Evolutionary conservation across 208 protist genomes (phyloP).

Genomic region (Strigomonas culicis): DNA sequence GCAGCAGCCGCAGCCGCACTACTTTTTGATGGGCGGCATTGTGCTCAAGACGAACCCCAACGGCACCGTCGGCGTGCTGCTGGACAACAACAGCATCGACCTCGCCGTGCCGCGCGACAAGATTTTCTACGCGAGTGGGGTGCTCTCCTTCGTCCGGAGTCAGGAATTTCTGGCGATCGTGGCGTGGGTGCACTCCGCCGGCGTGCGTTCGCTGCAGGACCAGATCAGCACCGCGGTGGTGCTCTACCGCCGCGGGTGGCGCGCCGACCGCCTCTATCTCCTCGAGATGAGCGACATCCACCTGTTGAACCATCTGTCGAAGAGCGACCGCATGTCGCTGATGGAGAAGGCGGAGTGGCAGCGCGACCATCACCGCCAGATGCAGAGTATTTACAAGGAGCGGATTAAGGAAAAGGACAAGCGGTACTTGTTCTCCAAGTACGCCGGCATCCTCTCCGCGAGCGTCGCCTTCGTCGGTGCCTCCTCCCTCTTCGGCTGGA

Average conservation of each 20-base stretch:
- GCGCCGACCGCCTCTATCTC: slow-evolving; percentile 75
- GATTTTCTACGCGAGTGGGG: background rate
- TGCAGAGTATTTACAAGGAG: slow-evolving; percentile 79
- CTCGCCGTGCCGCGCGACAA: slow-evolving; percentile 68
- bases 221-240: slow-evolving; percentile 70
- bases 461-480: slow-evolving; percentile 77
- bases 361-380: slow-evolving; percentile 80
- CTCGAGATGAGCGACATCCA: slow-evolving; percentile 70
- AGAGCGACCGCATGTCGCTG: slow-evolving; percentile 74
- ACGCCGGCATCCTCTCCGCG: slow-evolving; percentile 81
- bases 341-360: slow-evolving; percentile 90
- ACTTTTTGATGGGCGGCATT: slow-evolving; percentile 59
- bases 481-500: slow-evolving; percentile 87
- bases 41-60: slow-evolving; percentile 75
- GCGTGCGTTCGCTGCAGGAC: slow-evolving; percentile 40
- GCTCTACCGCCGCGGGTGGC: slow-evolving; percentile 80
- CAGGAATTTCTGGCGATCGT: slow-evolving; percentile 55
- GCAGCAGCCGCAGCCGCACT: background rate
- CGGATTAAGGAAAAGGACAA: slow-evolving; percentile 82
- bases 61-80: slow-evolving; percentile 73
- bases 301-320: slow-evolving; percentile 64
- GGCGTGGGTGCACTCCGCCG: slow-evolving; percentile 76
- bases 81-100: slow-evolving; percentile 82
- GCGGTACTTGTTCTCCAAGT: slow-evolving; percentile 83
- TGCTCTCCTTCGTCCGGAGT: slow-evolving; percentile 19